Base-by-base conservation (phyloP, 106 monocot genomes). In the Dendrobium huoshanense region DNA sequence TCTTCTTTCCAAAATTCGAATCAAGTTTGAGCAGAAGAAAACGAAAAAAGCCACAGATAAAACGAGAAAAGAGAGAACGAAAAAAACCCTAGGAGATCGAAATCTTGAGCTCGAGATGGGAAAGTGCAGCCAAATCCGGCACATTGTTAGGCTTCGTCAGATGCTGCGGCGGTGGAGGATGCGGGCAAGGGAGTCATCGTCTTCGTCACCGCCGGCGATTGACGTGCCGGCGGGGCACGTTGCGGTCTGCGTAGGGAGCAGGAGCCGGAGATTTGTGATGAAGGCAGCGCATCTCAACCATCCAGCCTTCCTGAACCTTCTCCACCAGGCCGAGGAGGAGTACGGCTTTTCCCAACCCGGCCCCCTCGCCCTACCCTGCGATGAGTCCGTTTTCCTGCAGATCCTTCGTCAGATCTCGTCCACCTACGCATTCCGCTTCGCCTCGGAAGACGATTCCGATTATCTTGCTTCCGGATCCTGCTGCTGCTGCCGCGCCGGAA, bases 211-310 rank as follows among this genome's bases (percentile, higher is more conserved):
- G 55, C 1, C 70, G 76, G 10, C 80, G 44, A 1, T 42, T 9
- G 87, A 83, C 78, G 87, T 87, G 29, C 87, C 87, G 20, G 54
- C 81, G 0, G 87, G 87, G 4, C 84, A 84, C 87, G 81, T 87
- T 2, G 87, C 81, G 3, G 77, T 87, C 24, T 77, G 82, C 81
- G 87, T 87, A 68, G 87, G 84, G 17, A 73, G 45, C 49, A 67
- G 25, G 1, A 51, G 20, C 42, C 78, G 80, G 43, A 58, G 87
- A 42, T 87, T 84, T 84, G 84, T 87, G 22, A 79, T 87, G 24
- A 73, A 79, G 9, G 70, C 87, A 43, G 44, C 82, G 43, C 75
- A 81, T 76, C 84, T 87, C 19, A 87, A 84, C 78, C 87, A 87
- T 70, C 84, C 87, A 4, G 55, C 55, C 17, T 84, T 87, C 78